A percentile compares a stretch with the other conserved stretches of the same genome.
phyloP scores from a whole-genome alignment of 1,284 basidiomycete species.

The Trametes hirsuta region DNA sequence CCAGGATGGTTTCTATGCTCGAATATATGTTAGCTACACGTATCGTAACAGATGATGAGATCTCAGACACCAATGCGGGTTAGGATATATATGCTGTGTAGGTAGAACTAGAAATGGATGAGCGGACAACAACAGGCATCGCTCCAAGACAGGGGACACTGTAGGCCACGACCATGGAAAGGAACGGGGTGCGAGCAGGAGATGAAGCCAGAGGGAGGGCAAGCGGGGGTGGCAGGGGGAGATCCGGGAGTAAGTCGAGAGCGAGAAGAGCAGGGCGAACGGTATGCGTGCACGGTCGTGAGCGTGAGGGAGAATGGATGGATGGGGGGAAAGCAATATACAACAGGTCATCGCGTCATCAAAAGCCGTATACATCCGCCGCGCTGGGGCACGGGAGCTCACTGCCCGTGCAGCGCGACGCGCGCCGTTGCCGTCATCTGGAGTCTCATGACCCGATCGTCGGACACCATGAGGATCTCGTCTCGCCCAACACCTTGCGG shows the following conservation, averaged over 20 bases:
- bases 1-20: constrained; percentile 19
- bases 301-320: not conserved
- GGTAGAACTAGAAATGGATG: constrained; percentile 8
- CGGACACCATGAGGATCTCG: constrained; percentile 80
- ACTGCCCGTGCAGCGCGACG: constrained; percentile 10
- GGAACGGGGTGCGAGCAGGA: not conserved
- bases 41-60: constrained; percentile 28
- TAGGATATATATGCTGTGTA: constrained; percentile 35
- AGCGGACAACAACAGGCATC: constrained; percentile 2
- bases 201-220: not conserved
- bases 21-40: constrained; percentile 31
- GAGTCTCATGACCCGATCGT: constrained; percentile 75
- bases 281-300: constrained; percentile 16
- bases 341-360: constrained; percentile 23
- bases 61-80: constrained; percentile 31
- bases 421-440: constrained; percentile 43
- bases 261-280: constrained; percentile 5
- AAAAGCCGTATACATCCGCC: constrained; percentile 8
- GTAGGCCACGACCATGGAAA: constrained; percentile 4
- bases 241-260: not conserved
- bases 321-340: constrained; percentile 21
- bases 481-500: constrained; percentile 54
- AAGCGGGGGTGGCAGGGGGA: not conserved
- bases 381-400: not conserved
- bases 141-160: constrained; percentile 5